Conservation (phyloP, 2,329 filamentous ascomycete genomes). For the Fusarium sp. region DNA sequence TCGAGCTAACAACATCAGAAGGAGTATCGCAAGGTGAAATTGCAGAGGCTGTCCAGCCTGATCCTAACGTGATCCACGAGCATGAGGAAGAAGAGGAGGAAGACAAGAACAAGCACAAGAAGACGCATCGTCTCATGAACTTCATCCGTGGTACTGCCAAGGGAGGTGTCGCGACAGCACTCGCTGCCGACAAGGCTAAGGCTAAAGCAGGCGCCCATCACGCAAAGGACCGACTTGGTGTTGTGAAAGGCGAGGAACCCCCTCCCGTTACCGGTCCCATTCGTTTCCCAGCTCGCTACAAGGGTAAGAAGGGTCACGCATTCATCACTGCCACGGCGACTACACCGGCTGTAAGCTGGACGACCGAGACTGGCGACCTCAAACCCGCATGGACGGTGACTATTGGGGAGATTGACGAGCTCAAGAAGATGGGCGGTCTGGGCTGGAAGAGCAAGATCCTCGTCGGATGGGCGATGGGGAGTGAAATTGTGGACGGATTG, state of each 20-base stretch:
- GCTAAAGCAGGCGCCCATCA: constrained; percentile 70
- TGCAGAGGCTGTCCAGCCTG: constrained; percentile 68
- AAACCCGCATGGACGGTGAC: constrained; percentile 78
- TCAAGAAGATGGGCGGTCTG: constrained; percentile 84
- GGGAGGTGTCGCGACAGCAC: constrained; percentile 77
- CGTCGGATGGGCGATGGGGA: constrained; percentile 81
- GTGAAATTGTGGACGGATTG: constrained; percentile 81
- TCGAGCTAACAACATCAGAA: constrained; percentile 47
- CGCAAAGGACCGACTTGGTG: constrained; percentile 79
- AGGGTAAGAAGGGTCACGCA: constrained; percentile 78
- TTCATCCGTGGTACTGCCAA: constrained; percentile 78
- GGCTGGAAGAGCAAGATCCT: constrained; percentile 89
- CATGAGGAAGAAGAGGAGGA: constrained; percentile 61
- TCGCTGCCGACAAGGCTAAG: constrained; percentile 78
- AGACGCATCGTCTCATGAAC: constrained; percentile 65
- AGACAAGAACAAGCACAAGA: constrained; percentile 61
- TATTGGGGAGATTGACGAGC: constrained; percentile 76
- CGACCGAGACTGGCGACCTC: constrained; percentile 66
- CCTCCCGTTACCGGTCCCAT: constrained; percentile 73
- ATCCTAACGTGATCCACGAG: constrained; percentile 54
- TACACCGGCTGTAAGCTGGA: constrained; percentile 76
- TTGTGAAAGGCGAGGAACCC: constrained; percentile 63
- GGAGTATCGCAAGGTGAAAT: constrained; percentile 74
- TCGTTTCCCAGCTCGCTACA: constrained; percentile 79
- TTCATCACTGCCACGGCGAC: constrained; percentile 78